Evolutionary conservation across 129 eudicot species (phyloP).

Genomic region (Chrysanthemum seticuspe): DNA sequence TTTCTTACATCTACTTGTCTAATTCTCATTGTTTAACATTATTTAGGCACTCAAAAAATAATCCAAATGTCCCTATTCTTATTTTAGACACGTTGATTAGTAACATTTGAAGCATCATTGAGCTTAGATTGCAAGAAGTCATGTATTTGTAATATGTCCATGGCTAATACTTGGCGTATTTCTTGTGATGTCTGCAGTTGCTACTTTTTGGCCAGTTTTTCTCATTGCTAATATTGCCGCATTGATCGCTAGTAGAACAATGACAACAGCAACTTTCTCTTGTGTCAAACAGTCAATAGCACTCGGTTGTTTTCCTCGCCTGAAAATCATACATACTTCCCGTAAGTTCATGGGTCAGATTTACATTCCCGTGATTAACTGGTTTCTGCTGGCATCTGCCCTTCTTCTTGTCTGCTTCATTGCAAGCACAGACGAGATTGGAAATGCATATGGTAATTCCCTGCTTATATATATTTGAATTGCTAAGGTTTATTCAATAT

Average conservation of each 20-base stretch:
- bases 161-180: conserved; percentile 18
- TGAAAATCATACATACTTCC: conserved; percentile 89
- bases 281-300: conserved; percentile 91
- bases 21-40: no score
- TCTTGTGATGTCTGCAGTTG: conserved; percentile 56
- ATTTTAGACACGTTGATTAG: neutral
- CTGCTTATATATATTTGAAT: neutral
- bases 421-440: conserved; percentile 80
- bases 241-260: conserved; percentile 88
- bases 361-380: conserved; percentile 87
- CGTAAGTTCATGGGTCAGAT: conserved; percentile 96
- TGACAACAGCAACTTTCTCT: conserved; percentile 91
- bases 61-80: neutral
- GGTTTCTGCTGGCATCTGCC: conserved; percentile 78
- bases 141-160: conserved; percentile 1
- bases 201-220: conserved; percentile 83
- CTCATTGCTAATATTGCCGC: conserved; percentile 86
- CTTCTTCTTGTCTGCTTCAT: conserved; percentile 74
- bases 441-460: conserved; percentile 89
- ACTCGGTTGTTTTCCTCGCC: conserved; percentile 97
- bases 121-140: conserved; percentile 18
- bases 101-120: neutral
- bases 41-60: no score
- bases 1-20: no score
- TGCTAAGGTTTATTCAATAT: conserved; percentile 10